A percentile compares a stretch with the other conserved stretches of the same genome.
Conservation (phyloP, 345 rosid genomes). For the Eucalyptus leucophloia region DNA sequence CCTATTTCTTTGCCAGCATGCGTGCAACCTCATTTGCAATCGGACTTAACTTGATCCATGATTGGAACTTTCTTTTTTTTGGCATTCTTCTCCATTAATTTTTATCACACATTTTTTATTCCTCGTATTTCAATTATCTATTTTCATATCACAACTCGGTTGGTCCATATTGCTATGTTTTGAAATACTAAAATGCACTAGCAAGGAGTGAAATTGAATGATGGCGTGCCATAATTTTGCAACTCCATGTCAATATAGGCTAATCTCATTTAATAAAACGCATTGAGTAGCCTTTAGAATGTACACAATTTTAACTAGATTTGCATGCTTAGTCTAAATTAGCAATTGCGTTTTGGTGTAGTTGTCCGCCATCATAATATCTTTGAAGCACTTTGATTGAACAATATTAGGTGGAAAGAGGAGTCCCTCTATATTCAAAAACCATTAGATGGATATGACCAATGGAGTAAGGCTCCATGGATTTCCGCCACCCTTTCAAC, state of each 20-base stretch:
- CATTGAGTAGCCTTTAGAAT: not conserved
- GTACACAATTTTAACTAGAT: not conserved
- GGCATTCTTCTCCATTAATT: not conserved
- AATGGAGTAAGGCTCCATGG: not conserved
- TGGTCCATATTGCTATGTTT: not conserved
- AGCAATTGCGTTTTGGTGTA: accelerated
- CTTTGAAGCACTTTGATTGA: not conserved
- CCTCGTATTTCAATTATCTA: not conserved
- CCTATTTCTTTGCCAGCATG: not conserved
- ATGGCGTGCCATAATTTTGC: not conserved
- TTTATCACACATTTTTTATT: not conserved
- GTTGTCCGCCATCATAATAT: not conserved
- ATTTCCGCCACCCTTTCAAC: not conserved
- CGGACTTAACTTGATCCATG: not conserved
- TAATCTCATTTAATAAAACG: not conserved
- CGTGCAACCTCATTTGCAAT: not conserved
- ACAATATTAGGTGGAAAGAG: not conserved
- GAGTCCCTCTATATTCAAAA: not conserved
- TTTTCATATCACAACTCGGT: accelerated
- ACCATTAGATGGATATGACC: not conserved
- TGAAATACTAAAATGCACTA: not conserved
- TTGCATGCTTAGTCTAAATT: not conserved
- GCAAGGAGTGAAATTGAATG: not conserved
- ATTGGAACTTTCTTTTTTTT: accelerated
- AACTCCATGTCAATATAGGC: not conserved